Conservation (phyloP, 257 asterid species). For the Hygrophila difformis region DNA sequence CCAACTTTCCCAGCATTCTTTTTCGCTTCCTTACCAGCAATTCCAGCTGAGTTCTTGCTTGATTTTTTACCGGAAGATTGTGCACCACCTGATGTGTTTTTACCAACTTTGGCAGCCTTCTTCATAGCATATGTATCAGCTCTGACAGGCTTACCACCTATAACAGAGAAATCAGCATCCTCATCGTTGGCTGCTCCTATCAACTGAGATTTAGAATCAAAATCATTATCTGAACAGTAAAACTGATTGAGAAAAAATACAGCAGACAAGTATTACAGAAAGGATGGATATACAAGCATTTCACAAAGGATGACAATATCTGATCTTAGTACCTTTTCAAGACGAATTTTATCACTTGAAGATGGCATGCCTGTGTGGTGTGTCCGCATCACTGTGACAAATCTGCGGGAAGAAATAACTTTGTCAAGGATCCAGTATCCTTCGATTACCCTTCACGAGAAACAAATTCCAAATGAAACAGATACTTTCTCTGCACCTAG, state of each 20-base stretch:
- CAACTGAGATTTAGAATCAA: slow-evolving; percentile 44
- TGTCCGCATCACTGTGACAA: slow-evolving; percentile 71
- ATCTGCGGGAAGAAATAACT: slow-evolving; percentile 46
- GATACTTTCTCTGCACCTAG: no score
- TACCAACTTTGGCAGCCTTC: slow-evolving; percentile 25
- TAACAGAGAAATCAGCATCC: slow-evolving; percentile 54
- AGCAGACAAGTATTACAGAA: no score
- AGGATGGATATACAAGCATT: no score
- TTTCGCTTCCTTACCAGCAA: slow-evolving; percentile 28
- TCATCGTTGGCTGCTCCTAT: slow-evolving; percentile 47
- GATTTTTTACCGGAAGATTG: slow-evolving; percentile 28
- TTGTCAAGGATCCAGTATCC: slow-evolving; percentile 5
- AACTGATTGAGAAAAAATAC: no score
- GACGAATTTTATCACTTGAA: slow-evolving; percentile 49
- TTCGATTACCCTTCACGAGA: neutral
- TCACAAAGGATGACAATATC: neutral
- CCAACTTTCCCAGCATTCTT: slow-evolving; percentile 39
- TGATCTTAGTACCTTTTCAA: slow-evolving; percentile 53
- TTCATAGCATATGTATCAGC: slow-evolving; percentile 17
- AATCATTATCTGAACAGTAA: neutral
- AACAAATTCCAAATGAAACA: no score
- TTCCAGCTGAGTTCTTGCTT: slow-evolving; percentile 20
- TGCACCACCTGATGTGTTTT: slow-evolving; percentile 20
- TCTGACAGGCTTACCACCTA: slow-evolving; percentile 26
- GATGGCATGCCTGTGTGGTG: slow-evolving; percentile 86